Conservation (phyloP, 345 rosid genomes). For the Lenwebbia sp. region DNA sequence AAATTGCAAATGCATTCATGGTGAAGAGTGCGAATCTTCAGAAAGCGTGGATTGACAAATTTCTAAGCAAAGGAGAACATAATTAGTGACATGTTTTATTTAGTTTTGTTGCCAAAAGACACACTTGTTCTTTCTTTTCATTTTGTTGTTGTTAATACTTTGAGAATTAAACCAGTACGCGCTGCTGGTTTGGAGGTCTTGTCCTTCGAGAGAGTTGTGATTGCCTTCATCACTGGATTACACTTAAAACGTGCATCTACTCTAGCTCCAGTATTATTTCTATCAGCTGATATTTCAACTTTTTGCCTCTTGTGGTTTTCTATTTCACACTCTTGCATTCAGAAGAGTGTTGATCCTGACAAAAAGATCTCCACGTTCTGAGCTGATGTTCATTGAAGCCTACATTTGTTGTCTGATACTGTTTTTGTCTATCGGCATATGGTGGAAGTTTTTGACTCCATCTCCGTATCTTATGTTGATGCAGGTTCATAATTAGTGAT, state of each 20-base stretch:
- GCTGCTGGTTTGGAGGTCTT: no score
- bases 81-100: no score
- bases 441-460: background rate
- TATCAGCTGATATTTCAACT: background rate
- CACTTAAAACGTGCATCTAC: background rate
- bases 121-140: no score
- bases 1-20: no score
- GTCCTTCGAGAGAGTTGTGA: background rate
- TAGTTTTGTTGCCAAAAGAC: no score
- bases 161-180: no score
- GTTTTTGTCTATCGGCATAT: conserved; percentile 4
- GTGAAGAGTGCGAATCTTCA: no score
- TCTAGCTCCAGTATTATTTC: background rate
- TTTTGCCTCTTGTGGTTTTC: background rate
- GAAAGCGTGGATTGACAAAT: no score
- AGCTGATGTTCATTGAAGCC: background rate
- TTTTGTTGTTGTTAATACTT: no score
- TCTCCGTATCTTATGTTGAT: background rate
- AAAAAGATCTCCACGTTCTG: background rate
- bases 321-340: background rate
- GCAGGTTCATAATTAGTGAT: conserved; percentile 55
- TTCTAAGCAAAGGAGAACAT: no score
- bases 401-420: background rate
- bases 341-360: background rate
- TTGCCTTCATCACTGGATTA: background rate